phyloP scores from a whole-genome alignment of 495 filamentous ascomycete species.

The Astrocystis sublimbata region DNA sequence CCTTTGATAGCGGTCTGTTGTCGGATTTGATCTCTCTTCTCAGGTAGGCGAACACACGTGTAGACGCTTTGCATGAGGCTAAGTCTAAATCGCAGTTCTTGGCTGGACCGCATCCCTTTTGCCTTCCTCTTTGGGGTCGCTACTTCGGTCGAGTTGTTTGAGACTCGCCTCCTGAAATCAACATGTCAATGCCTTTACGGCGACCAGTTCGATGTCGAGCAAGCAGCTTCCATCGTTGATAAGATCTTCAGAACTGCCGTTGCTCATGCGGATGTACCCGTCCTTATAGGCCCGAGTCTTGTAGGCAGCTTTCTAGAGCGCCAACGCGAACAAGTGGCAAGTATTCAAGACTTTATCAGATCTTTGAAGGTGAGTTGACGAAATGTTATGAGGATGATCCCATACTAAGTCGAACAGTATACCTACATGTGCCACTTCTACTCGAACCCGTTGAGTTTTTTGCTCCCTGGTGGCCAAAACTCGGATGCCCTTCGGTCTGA shows the following conservation, averaged over 20 bases:
- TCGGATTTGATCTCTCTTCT: conserved; percentile 77
- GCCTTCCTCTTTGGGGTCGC: conserved; percentile 84
- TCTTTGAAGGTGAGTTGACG: conserved; percentile 68
- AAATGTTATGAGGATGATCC: neutral
- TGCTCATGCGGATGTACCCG: conserved; percentile 48
- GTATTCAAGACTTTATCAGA: conserved; percentile 74
- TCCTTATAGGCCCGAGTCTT: conserved; percentile 71
- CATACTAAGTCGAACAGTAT: conserved; percentile 56
- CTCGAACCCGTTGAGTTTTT: conserved; percentile 78
- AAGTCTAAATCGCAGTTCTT: conserved; percentile 57
- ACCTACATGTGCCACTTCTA: conserved; percentile 96
- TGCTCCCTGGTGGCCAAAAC: conserved; percentile 49
- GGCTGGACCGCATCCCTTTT: conserved; percentile 88
- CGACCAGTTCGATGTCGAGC: conserved; percentile 79
- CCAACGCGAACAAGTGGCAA: conserved; percentile 83
- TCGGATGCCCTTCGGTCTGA: conserved; percentile 49
- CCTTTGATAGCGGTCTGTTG: conserved; percentile 78
- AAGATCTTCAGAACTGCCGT: conserved; percentile 73
- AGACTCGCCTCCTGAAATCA: conserved; percentile 76
- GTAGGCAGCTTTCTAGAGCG: conserved; percentile 67
- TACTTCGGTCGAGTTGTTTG: conserved; percentile 87
- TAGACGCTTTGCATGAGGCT: neutral
- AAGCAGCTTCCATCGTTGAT: conserved; percentile 72
- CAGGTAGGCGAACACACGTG: conserved; percentile 53
- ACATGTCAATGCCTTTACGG: conserved; percentile 71